Base-by-base conservation (phyloP, 2,329 filamentous ascomycete species). In the Parafenestella ontariensis region DNA sequence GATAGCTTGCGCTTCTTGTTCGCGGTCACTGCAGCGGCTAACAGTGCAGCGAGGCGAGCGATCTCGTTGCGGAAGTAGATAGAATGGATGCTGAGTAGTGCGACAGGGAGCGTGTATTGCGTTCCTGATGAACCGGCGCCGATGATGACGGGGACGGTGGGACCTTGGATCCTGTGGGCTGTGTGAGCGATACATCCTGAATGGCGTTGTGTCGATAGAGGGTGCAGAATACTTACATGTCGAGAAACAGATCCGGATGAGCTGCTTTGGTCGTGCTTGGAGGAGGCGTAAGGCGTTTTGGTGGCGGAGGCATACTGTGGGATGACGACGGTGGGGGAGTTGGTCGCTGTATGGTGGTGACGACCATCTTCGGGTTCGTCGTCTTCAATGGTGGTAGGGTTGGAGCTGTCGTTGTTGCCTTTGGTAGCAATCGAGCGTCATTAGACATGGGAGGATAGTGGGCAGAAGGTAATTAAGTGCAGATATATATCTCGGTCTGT, bases 1-100 rank as follows among this genome's bases (percentile, higher is more conserved):
- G 47, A 51, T 5, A 49, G 1, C 18, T 65, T 62, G 1, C 56
- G 58, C 40, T 62, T 66, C 26, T 61, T 65, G 24, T 31, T 56
- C 10, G 41, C 11, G 23, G 17, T 5, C n/a, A n/a, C n/a, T 5
- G 9, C 10, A 9, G 10, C 34, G 11, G 3, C 13, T 6, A 3
- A 8, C 21, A 34, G 39, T 10, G 21, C 1, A 2, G 11, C 40
- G 9, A 56, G 7, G 5, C 31, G 42, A 2, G 37, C 9, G 4
- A 62, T 46, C 7, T 59, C 49, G 1, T 55, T 17, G 23, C 36
- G 40, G 29, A 65, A 57, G 33, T 46, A 56, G 39, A 42, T 5
- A 0, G 58, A 65, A 28, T 66, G 47, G 0, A 37, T 37, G 21
- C 41, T 29, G 18, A 66, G 52, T 5, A 65, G 51, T 13, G 37